Evolutionary conservation across 441 rosid species (phyloP), one percentile per base, ranked within the genome.

Genomic region (Euphorbia celastroides): DNA sequence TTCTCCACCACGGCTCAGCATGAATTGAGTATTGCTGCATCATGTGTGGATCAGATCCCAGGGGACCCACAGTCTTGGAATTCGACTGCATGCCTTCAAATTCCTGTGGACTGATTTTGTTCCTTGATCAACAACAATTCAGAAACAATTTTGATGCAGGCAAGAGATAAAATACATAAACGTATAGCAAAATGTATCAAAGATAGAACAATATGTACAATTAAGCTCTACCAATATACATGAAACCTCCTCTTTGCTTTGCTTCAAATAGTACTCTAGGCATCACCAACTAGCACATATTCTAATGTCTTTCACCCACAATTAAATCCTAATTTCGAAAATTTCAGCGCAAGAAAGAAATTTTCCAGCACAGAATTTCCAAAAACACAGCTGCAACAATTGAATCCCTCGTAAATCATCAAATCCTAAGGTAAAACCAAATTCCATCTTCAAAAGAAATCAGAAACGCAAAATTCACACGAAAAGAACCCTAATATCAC

Each of bases 1-100:
- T 71, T 54, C 84, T 84, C 97, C 94, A 88, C 99, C 97, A 89
- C 13, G 92, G 93, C 68, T 91, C 93, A 9, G 89, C 22, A 73
- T 75, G 84, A 72, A 74, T 82, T 27, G 79, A 41, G 60, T 73
- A 81, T 57, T 78, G 81, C 57, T 68, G 82, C 71, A 65, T 64
- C 56, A 59, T 65, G 66, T 68, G 84, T 10, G 74, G 80, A 77
- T 77, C 72, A 26, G 82, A 75, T 67, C 83, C 90, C 44, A 64
- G 77, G 23, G 31, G 85, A 65, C 72, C 79, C 66, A 74, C 77
- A 69, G 72, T 78, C 62, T 77, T 83, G 65, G 90, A 67, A 63
- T 87, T 86, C 25, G 96, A 73, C 77, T 76, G 86, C 97, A 93
- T 89, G 75, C 82, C 87, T 78, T 64, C 57, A 42, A 64, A 63